Evolutionary conservation across 768 basidiomycete species (phyloP), one percentile per base, ranked within the genome.

Genomic region (Trametes gibbosa): DNA sequence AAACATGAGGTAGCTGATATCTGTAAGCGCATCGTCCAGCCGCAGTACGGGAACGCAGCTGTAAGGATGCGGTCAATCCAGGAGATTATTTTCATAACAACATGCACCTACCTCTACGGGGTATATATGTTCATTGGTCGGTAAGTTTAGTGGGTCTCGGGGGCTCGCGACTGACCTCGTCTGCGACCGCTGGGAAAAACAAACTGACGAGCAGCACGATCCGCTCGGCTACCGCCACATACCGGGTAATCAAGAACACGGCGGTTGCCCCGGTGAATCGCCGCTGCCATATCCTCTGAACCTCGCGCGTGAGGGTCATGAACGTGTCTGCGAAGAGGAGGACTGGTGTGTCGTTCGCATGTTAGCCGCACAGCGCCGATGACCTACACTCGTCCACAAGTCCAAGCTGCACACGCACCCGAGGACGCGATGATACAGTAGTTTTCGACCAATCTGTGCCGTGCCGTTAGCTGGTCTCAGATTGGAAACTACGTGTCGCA

Each of bases 41-140:
- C 66, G 61, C 24, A 64, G 34, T 1, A 66, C 62, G 3, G 56
- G 61, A 10, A 53, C 63, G 47, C 66, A 66, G 51, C 63, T 66
- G n/a, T 2, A 49, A 6, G 12, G 19, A 2, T n/a, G 6, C 5
- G 7, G 14, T 39, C 21, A 46, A 27, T 48, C 14, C 19, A 25
- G n/a, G 21, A 19, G 1, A 19, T 12, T 6, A n/a, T 23, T 1
- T 12, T 24, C 13, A 35, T 10, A 19, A 21, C 7, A 1, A 32
- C 47, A 24, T 45, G 14, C 13, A 32, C 43, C 10, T 9, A 59
- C 62, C 58, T 59, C 62, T 63, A 13, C 6, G 21, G 12, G 24
- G 7, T 1, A 24, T 21, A 13, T 17, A 13, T 23, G 21, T 24
- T 2, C 19, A 21, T 23, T 45, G 8, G 19, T 23, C 13, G 14